These are phyloP conservation scores for Musa acuminata DNA, from an alignment of 176 grass and related monocot species.

Conservation along the genomic window DNA sequence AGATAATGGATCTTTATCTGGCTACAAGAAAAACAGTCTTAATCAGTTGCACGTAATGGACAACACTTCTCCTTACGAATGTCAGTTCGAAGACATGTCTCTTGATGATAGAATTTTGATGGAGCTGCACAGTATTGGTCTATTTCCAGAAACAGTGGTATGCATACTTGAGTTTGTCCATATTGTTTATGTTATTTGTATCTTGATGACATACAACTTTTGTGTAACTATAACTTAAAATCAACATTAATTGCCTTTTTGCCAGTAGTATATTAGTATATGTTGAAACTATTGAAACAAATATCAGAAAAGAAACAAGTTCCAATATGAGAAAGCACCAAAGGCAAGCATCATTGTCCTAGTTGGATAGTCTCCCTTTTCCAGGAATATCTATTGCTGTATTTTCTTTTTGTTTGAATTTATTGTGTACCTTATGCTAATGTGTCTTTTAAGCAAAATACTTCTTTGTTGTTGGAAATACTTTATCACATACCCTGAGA, in stretches of 20 bases:
- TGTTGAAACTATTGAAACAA: neutral
- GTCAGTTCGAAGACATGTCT: slow-evolving; percentile 54
- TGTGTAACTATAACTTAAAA: neutral
- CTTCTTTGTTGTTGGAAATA: too few species aligned
- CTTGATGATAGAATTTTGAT: slow-evolving; percentile 66
- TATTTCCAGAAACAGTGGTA: slow-evolving; percentile 58
- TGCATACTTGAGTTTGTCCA: slow-evolving; percentile 4
- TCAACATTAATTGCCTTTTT: neutral
- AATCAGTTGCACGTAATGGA: slow-evolving; percentile 19
- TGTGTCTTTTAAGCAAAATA: neutral
- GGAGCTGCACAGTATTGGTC: slow-evolving; percentile 75
- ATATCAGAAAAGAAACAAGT: neutral
- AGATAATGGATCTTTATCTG: slow-evolving; percentile 32
- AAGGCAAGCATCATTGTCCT: neutral
- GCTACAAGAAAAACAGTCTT: slow-evolving; percentile 24
- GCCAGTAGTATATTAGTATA: neutral
- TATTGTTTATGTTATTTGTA: neutral
- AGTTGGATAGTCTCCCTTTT: neutral
- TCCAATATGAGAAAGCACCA: neutral
- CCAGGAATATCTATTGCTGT: neutral
- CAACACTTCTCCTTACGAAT: slow-evolving; percentile 42
- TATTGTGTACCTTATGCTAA: neutral
- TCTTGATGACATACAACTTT: neutral
- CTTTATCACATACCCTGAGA: too few species aligned
- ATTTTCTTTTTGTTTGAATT: too few species aligned